Conservation (phyloP, 257 asterid species). For the Orobanche coerulescens region DNA sequence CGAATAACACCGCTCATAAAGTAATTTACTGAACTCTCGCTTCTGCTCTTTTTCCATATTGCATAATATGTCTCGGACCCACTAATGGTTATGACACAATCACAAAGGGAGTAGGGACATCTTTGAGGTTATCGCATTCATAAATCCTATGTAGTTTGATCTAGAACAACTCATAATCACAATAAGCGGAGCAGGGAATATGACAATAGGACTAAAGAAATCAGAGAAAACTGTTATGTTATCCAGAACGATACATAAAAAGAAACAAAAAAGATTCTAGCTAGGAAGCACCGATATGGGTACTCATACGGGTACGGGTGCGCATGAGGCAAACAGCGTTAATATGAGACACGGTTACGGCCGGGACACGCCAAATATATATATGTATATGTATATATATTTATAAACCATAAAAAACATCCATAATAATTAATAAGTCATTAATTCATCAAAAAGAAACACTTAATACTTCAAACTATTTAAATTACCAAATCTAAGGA, state of each 20-base stretch:
- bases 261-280: slow-evolving; percentile 14
- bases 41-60: slow-evolving; percentile 11
- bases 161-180: slow-evolving; percentile 1
- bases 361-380: too few species aligned
- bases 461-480: too few species aligned
- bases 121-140: neutral
- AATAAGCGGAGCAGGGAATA: neutral
- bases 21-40: neutral
- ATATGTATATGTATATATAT: too few species aligned
- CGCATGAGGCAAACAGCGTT: too few species aligned
- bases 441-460: too few species aligned
- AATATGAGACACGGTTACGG: too few species aligned
- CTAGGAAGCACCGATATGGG: too few species aligned
- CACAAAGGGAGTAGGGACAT: neutral
- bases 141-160: neutral
- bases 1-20: neutral
- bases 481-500: too few species aligned
- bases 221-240: slow-evolving; percentile 6
- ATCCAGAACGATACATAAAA: slow-evolving; percentile 14
- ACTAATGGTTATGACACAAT: slow-evolving; percentile 1
- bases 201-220: slow-evolving; percentile 3
- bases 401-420: too few species aligned
- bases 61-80: slow-evolving; percentile 1
- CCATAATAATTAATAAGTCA: too few species aligned
- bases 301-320: too few species aligned